These are phyloP conservation scores for Closterium sp. DNA, from an alignment of 139 green algal genomes.

Conservation along the genomic window DNA sequence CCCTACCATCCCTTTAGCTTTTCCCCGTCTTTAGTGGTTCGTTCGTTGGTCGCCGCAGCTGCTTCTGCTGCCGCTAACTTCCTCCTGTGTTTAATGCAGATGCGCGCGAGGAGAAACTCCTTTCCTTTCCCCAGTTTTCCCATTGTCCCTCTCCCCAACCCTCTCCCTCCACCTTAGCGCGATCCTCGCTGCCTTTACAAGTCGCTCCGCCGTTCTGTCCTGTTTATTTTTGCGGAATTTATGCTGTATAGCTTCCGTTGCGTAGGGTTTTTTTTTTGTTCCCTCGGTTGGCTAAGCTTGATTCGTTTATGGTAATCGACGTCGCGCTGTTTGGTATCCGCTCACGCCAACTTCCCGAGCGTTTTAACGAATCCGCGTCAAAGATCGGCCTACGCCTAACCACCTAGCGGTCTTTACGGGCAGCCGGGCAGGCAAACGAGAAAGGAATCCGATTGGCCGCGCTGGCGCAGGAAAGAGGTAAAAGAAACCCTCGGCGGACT, in stretches of 20 bases:
- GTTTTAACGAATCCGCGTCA: background rate
- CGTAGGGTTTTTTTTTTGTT: background rate
- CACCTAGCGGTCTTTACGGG: background rate
- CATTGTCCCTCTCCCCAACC: background rate
- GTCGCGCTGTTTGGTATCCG: too few species aligned
- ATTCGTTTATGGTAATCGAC: too few species aligned
- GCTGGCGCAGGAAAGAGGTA: background rate
- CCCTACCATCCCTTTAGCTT: background rate
- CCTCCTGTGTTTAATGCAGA: background rate
- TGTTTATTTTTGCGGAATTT: background rate
- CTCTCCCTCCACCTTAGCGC: background rate
- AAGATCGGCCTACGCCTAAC: background rate
- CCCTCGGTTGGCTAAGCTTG: too few species aligned
- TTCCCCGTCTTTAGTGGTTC: background rate
- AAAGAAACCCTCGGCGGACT: background rate
- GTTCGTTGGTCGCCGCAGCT: background rate
- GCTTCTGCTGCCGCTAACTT: background rate
- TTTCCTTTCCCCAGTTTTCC: background rate
- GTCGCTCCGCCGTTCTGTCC: background rate
- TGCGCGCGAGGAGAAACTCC: background rate
- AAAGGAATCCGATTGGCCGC: background rate
- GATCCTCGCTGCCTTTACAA: background rate
- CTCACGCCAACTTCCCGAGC: background rate
- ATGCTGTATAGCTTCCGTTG: background rate
- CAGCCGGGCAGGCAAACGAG: background rate